phyloP scores from a whole-genome alignment of 768 basidiomycete genomes.

The Hirschioporus abietinus region DNA sequence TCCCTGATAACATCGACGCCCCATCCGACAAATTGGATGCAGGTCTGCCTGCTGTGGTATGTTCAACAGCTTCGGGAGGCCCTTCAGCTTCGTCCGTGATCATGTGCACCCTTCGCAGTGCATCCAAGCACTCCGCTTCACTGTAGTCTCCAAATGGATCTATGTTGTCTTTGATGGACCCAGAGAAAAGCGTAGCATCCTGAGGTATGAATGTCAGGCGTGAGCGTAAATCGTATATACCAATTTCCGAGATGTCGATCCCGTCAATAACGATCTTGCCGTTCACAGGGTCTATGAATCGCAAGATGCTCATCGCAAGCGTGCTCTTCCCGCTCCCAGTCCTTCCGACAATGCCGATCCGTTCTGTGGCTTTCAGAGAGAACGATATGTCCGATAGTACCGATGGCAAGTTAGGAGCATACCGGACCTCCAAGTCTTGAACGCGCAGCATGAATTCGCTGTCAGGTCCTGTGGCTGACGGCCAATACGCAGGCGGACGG shows the following conservation, averaged over 20 bases:
- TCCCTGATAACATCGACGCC: neutral
- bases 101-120: conserved; percentile 77
- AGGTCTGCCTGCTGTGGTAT: conserved; percentile 2
- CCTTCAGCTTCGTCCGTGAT: conserved; percentile 21
- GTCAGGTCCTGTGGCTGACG: conserved; percentile 9
- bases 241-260: conserved; percentile 35
- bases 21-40: conserved; percentile 2
- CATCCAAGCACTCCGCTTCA: conserved; percentile 77
- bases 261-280: conserved; percentile 35
- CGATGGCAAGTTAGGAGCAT: conserved; percentile 32
- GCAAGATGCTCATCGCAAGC: conserved; percentile 30
- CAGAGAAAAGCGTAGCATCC: conserved; percentile 23
- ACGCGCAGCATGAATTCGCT: conserved; percentile 27
- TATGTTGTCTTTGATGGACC: conserved; percentile 20
- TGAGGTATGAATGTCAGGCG: conserved; percentile 33
- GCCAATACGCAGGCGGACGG: conserved; percentile 28
- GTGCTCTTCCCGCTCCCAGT: conserved; percentile 22
- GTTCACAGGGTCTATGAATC: conserved; percentile 31
- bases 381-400: conserved; percentile 33
- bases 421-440: conserved; percentile 29
- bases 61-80: neutral
- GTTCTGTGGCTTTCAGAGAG: conserved; percentile 31
- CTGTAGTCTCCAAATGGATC: conserved; percentile 44
- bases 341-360: conserved; percentile 33
- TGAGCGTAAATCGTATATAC: conserved; percentile 28